phyloP scores from a whole-genome alignment of 495 filamentous ascomycete species.

The Penicillium waksmanii region DNA sequence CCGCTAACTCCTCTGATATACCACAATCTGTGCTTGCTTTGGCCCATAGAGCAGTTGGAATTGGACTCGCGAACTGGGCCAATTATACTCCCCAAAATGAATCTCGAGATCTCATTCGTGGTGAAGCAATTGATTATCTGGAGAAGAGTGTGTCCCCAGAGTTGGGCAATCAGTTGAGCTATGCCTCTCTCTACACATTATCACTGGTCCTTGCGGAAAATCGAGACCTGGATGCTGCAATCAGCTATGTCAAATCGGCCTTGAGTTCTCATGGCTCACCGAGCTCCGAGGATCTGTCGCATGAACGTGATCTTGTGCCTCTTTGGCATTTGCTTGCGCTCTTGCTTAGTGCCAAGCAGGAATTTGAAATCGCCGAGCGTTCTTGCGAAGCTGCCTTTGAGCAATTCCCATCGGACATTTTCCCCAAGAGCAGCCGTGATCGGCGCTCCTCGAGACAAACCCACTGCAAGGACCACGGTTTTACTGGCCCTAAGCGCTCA shows the following conservation, averaged over 20 bases:
- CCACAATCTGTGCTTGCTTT: slow-evolving; percentile 60
- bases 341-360: slow-evolving; percentile 81
- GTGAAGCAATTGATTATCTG: slow-evolving; percentile 73
- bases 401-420: slow-evolving; percentile 65
- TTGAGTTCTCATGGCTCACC: slow-evolving; percentile 45
- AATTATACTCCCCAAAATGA: slow-evolving; percentile 74
- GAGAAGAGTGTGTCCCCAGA: slow-evolving; percentile 69
- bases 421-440: slow-evolving; percentile 55
- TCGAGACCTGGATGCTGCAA: slow-evolving; percentile 73
- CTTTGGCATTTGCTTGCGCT: slow-evolving; percentile 86
- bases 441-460: slow-evolving; percentile 36
- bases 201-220: slow-evolving; percentile 79
- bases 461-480: slow-evolving; percentile 39
- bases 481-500: slow-evolving; percentile 38
- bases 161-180: slow-evolving; percentile 60
- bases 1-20: slow-evolving; percentile 40
- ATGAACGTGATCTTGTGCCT: slow-evolving; percentile 46
- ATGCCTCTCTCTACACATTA: slow-evolving; percentile 79
- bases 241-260: slow-evolving; percentile 72
- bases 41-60: slow-evolving; percentile 79
- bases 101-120: slow-evolving; percentile 67
- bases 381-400: slow-evolving; percentile 90
- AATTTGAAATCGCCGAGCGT: slow-evolving; percentile 76
- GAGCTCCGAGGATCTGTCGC: slow-evolving; percentile 33
- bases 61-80: slow-evolving; percentile 85